Evolutionary conservation across 352 stramenopile genomes (phyloP).

Genomic region (Phytophthora kernoviae): DNA sequence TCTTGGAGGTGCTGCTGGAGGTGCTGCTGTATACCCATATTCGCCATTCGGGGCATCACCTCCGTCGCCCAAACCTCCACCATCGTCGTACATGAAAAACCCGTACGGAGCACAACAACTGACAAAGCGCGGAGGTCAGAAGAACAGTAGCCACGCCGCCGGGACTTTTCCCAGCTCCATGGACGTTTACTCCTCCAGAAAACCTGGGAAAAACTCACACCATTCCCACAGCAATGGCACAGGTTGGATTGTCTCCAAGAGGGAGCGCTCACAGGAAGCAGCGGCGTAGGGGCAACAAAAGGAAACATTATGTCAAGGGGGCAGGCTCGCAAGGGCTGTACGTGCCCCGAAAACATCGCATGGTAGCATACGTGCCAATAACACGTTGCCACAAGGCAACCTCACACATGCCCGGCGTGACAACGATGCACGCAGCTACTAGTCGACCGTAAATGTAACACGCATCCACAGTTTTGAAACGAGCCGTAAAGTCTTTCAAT

Average conservation of each 20-base stretch:
- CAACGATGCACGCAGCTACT: conserved; percentile 28
- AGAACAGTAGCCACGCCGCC: conserved; percentile 7
- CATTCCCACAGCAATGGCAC: conserved; percentile 17
- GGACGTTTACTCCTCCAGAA: conserved; percentile 63
- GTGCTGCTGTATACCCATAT: conserved; percentile 35
- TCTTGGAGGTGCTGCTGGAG: conserved; percentile 5
- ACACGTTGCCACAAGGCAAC: conserved; percentile 22
- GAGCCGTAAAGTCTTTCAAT: not conserved
- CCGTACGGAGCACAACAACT: conserved; percentile 33
- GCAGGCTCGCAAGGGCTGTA: conserved; percentile 36
- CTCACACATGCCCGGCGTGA: conserved; percentile 29
- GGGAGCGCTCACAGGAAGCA: conserved; percentile 2
- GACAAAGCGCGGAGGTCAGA: conserved; percentile 32
- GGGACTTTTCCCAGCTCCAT: conserved; percentile 44
- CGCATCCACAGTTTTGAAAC: conserved; percentile 32
- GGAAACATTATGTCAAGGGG: conserved; percentile 23
- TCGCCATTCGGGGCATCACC: conserved; percentile 16
- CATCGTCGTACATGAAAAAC: conserved; percentile 56
- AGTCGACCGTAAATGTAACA: conserved; percentile 29
- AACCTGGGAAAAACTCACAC: conserved; percentile 26
- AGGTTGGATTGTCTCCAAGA: conserved; percentile 29
- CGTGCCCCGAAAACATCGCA: conserved; percentile 50
- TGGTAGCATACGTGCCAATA: conserved; percentile 32
- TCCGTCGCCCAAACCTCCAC: conserved; percentile 52
- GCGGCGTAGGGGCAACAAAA: not conserved